Conservation (phyloP, 192 early-diverging fungal species). For the Coemansia sp. region DNA sequence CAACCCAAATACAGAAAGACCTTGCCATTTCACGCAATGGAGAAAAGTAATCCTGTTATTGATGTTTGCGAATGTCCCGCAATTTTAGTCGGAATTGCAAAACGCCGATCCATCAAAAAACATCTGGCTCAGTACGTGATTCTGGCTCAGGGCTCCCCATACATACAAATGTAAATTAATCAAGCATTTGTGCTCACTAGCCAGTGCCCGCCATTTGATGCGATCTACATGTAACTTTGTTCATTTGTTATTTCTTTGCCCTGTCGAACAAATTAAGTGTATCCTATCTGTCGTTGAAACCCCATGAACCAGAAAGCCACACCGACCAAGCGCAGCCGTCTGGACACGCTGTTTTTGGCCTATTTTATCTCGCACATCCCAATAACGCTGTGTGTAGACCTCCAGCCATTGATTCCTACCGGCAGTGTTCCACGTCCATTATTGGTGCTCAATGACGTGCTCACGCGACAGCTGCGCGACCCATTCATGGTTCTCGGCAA, state of each 20-base stretch:
- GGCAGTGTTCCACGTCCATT: constrained; percentile 31
- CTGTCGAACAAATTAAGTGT: background rate
- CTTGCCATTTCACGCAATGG: too few relatives aligned
- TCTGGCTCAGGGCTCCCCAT: background rate
- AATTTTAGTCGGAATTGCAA: background rate
- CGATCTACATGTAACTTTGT: too few relatives aligned
- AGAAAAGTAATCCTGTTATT: too few relatives aligned
- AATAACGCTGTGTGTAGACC: constrained; percentile 62
- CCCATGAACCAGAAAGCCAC: background rate
- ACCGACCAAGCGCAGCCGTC: constrained; percentile 23
- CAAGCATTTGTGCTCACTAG: background rate
- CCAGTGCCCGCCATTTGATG: too few relatives aligned
- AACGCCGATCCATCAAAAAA: background rate
- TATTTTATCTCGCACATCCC: constrained; percentile 78
- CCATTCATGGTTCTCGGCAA: constrained; percentile 60
- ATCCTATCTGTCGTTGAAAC: background rate
- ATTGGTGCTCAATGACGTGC: constrained; percentile 39
- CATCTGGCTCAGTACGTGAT: background rate
- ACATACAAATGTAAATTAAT: background rate
- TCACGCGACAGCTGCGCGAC: constrained; percentile 59
- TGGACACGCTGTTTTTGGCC: constrained; percentile 63
- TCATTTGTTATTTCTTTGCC: background rate
- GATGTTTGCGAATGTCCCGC: background rate
- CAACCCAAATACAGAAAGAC: background rate
- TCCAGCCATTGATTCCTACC: constrained; percentile 57